phyloP scores from a whole-genome alignment of 208 protist genomes.

The Wallacemonas sp. region DNA sequence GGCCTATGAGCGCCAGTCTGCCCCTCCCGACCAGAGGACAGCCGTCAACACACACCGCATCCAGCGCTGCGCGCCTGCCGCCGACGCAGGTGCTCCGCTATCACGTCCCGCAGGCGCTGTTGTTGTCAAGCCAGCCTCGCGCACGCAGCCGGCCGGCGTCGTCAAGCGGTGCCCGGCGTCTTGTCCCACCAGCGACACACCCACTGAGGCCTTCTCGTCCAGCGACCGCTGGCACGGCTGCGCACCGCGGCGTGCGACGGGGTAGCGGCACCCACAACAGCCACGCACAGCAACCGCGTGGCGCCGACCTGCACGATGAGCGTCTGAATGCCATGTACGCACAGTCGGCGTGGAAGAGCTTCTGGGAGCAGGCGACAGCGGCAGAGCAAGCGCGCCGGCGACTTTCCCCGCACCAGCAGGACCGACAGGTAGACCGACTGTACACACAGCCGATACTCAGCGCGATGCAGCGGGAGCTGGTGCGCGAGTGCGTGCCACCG shows the following conservation, averaged over 20 bases:
- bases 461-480: constrained; percentile 8
- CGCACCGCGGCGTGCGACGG: not conserved
- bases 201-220: constrained; percentile 2
- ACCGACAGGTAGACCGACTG: constrained; percentile 22
- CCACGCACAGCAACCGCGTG: constrained; percentile 6
- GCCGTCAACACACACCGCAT: not conserved
- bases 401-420: constrained; percentile 11
- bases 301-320: constrained; percentile 17
- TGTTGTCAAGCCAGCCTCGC: not conserved
- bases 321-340: constrained; percentile 16
- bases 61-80: not conserved
- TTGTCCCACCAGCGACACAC: not conserved
- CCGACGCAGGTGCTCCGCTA: not conserved
- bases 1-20: not conserved
- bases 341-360: constrained; percentile 11
- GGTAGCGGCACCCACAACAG: constrained; percentile 2
- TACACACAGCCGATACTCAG: constrained; percentile 25
- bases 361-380: constrained; percentile 9
- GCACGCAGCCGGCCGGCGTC: not conserved
- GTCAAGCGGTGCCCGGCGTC: not conserved
- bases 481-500: not conserved
- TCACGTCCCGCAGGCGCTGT: not conserved
- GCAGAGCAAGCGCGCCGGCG: constrained; percentile 3
- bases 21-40: not conserved
- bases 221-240: not conserved